Evolutionary conservation across 139 green algal genomes (phyloP).

Genomic region (Chlorella sorokiniana): DNA sequence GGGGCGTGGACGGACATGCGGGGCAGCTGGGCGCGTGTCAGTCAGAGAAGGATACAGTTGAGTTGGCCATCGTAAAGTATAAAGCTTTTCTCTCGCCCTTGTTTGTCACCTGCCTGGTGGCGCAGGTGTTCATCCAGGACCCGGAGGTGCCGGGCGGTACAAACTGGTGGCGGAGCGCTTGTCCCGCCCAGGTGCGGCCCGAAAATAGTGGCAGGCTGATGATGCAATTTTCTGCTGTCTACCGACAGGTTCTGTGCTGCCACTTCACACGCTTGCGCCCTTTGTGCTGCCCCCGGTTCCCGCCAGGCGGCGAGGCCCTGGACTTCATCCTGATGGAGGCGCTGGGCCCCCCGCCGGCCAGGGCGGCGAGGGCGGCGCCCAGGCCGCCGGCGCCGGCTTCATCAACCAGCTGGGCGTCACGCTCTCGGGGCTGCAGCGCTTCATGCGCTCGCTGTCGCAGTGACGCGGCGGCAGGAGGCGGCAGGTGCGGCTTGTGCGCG

Average conservation of each 20-base stretch:
- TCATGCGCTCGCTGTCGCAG: slow-evolving; percentile 48
- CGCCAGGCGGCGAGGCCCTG: slow-evolving; percentile 44
- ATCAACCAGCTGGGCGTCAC: slow-evolving; percentile 40
- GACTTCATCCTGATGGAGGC: slow-evolving; percentile 59
- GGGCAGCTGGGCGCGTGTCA: background rate
- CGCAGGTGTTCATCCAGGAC: slow-evolving; percentile 45
- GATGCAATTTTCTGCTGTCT: too few species aligned
- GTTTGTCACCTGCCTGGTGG: background rate
- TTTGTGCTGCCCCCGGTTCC: background rate
- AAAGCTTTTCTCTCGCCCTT: background rate
- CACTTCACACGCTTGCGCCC: background rate
- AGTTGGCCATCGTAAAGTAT: too few species aligned
- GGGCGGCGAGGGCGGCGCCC: background rate
- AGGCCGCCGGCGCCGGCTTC: slow-evolving; percentile 25
- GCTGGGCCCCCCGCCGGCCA: slow-evolving; percentile 26
- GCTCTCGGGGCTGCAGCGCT: slow-evolving; percentile 46
- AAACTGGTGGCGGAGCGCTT: slow-evolving; percentile 50
- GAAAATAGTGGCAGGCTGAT: too few species aligned
- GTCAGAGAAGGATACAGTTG: too few species aligned
- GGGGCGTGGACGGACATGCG: background rate
- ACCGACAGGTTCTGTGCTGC: background rate
- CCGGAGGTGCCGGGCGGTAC: slow-evolving; percentile 39
- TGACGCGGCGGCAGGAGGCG: background rate
- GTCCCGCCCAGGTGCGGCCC: slow-evolving; percentile 27
- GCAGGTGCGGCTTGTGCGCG: too few species aligned